Base-by-base conservation (phyloP, 805 yeast species). In the Ogataea neopini region DNA sequence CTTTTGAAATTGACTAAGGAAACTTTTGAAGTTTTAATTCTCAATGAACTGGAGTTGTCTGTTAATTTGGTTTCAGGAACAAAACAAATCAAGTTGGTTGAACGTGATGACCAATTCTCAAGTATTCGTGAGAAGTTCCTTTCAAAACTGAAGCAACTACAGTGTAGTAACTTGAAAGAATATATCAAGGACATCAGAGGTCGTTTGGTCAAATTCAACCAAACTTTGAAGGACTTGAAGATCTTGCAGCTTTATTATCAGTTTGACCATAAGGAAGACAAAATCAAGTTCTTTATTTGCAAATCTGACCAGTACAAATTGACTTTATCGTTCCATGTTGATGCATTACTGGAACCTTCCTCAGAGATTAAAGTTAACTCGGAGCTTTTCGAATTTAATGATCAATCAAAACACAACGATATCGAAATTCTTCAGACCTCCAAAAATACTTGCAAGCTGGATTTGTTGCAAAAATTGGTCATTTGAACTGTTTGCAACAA, bases 221-320 rank as follows among this genome's bases (percentile, higher is more conserved):
- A 11, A 9, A 36, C 48, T 11, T 15, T 52, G 5, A 37, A 38
- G 22, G 59, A 54, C 19, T 42, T 57, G 15, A 39, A 42, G 11
- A 43, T 43, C 7, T 11, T 57, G 41, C 29, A 45, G 22, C 48
- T 46, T 1, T 45, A 45, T 23, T 52, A 46, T 36, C 53, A 54
- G 32, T 44, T 47, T 23, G 25, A 29, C 4, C 44, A 43, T 11
- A 22, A 19, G n/a, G 44, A 22, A 7, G 28, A 43, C 15, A 26
- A 25, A n/a, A 8, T 50, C 2, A 22, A 8, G 2, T 41, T 53
- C 36, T 38, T 39, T 9, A 26, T 48, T 20, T 39, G 48, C 37
- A 52, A 50, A 33, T 15, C 50, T 2, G 48, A 46, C 11, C 13
- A 45, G 37, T 56, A 46, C 48, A 52, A 45, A 34, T 28, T 54